A percentile compares a stretch with the other conserved stretches of the same genome.
Conservation (phyloP, 108 stramenopile genomes). For the Fragilariopsis cylindrus region DNA sequence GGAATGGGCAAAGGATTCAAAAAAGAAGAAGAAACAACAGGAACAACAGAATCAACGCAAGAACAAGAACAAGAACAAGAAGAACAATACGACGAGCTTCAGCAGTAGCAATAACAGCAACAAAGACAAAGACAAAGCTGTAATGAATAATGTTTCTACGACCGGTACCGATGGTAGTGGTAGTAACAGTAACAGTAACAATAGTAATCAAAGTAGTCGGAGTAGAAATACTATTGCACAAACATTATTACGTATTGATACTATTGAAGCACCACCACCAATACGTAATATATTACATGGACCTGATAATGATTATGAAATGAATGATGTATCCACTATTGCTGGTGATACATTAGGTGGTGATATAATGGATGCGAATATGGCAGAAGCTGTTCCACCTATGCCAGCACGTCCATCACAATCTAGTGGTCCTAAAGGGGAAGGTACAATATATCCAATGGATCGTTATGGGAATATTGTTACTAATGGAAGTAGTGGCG, state of each 20-base stretch:
- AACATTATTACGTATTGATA: too few relatives aligned
- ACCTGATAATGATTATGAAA: neutral
- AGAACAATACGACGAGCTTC: too few relatives aligned
- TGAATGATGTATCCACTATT: slow-evolving; percentile 1
- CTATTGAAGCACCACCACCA: neutral
- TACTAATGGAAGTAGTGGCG: too few relatives aligned
- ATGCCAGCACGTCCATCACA: too few relatives aligned
- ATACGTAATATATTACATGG: neutral
- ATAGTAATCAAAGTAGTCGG: neutral
- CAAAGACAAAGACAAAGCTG: neutral
- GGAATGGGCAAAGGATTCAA: neutral
- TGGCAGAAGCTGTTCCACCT: slow-evolving; percentile 1
- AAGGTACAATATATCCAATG: too few relatives aligned
- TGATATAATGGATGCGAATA: neutral
- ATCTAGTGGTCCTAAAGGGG: too few relatives aligned
- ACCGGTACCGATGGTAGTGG: neutral
- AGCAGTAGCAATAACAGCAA: neutral
- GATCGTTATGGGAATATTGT: too few relatives aligned
- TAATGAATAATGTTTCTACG: neutral
- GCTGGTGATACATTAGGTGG: neutral
- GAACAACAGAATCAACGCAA: neutral
- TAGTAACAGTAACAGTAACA: neutral
- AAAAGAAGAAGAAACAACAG: neutral
- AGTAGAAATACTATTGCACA: too few relatives aligned
- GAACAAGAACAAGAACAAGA: neutral